Evolutionary conservation across 2,329 filamentous ascomycete genomes (phyloP), one percentile per base, ranked within the genome.

Genomic region (Fusarium nelsonii): DNA sequence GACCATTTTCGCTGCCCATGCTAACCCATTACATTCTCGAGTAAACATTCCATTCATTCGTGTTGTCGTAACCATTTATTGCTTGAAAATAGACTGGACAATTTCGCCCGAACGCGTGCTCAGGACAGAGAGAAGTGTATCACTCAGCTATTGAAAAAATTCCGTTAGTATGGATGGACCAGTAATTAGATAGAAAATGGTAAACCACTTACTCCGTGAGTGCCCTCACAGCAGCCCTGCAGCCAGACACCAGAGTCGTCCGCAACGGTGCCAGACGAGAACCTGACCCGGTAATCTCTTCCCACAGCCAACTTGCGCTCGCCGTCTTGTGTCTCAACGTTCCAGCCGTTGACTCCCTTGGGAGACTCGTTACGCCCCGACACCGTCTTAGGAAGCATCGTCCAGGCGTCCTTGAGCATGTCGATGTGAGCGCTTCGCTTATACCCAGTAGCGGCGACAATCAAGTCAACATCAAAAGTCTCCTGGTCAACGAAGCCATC

Each of bases 151-250:
- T 23, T 5, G 8, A 34, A 50, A 48, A 16, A 37, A 8, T 52
- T 59, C 4, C 49, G 69, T 74, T 63, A 77, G 75, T 46, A 16
- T 7, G 6, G 23, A 23, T 23, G 23, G 6, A 23, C 23, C 16
- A 32, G 7, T 55, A 41, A 46, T 33, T 10, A n/a, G 53, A 36
- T n/a, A 44, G 37, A 26, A n/a, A 9, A 57, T 20, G 51, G 18
- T 26, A 23, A 28, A 50, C 51, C 59, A 89, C 91, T 89, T 87
- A 95, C 91, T 63, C 95, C 95, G 79, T 98, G 95, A 34, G 94
- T 97, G 65, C 86, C 89, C 83, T 98, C 94, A 78, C 94, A 97
- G 82, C 94, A 97, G 33, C 95, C 95, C 79, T 98, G 96, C 73
- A 98, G 84, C 91, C 92, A 98, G 61, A 98, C 85, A 5, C 94